Evolutionary conservation across 2,329 filamentous ascomycete genomes (phyloP).

Genomic region (Teratosphaeria nubilosa): DNA sequence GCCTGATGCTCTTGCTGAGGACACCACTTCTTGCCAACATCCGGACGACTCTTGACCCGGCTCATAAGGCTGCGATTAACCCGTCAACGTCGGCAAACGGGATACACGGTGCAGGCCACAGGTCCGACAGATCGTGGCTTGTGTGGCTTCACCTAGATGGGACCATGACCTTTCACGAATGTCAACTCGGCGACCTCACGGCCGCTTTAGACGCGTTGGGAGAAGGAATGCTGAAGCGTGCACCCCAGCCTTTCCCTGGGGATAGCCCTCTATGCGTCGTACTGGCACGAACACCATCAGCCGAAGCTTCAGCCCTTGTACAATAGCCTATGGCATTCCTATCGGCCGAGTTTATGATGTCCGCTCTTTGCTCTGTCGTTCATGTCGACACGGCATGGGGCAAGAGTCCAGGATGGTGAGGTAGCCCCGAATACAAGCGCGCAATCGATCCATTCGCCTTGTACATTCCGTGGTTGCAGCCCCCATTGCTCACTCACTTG

Average conservation of each 20-base stretch:
- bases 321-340: conserved; percentile 70
- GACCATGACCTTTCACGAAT: conserved; percentile 59
- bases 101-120: background rate
- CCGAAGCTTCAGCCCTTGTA: conserved; percentile 81
- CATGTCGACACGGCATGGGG: too few relatives aligned
- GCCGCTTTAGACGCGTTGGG: conserved; percentile 65
- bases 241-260: conserved; percentile 56
- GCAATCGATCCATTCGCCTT: conserved; percentile 72
- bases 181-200: conserved; percentile 71
- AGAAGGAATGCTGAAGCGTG: conserved; percentile 79
- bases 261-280: conserved; percentile 80
- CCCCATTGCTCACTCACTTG: conserved; percentile 69
- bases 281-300: conserved; percentile 66
- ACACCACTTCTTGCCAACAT: conserved; percentile 69
- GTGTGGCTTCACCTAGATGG: conserved; percentile 67
- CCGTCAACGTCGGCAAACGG: background rate
- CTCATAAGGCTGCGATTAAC: conserved; percentile 50
- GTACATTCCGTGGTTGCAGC: conserved; percentile 72
- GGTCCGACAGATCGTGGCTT: background rate
- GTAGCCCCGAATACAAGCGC: conserved; percentile 60
- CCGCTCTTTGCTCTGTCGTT: too few relatives aligned
- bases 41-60: conserved; percentile 74
- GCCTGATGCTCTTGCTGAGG: conserved; percentile 23
- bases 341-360: too few relatives aligned
- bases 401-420: too few relatives aligned